A percentile compares a stretch with the other conserved stretches of the same genome.
phyloP scores from a whole-genome alignment of 2,329 filamentous ascomycete species.

The Trichoderma brevicompactum region DNA sequence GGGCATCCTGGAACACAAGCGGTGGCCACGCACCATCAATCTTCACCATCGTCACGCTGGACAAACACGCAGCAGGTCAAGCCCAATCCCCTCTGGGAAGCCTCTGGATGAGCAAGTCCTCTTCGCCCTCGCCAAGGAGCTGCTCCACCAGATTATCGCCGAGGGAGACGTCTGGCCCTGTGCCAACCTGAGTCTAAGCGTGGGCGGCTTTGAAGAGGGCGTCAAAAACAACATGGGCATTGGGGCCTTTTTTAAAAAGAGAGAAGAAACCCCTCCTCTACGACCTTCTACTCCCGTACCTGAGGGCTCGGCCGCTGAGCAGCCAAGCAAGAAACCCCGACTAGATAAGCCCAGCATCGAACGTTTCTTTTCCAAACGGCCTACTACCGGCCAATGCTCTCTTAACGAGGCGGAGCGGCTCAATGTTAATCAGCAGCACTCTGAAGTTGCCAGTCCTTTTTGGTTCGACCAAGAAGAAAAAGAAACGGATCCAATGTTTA shows the following conservation, averaged over 20 bases:
- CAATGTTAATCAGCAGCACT: not conserved
- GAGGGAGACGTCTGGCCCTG: constrained; percentile 90
- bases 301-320: constrained; percentile 30
- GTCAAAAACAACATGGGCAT: constrained; percentile 84
- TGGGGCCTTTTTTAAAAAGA: constrained; percentile 79
- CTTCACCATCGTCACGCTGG: constrained; percentile 77
- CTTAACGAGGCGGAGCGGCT: constrained; percentile 33
- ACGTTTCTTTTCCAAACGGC: constrained; percentile 58
- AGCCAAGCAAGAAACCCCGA: constrained; percentile 40
- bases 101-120: constrained; percentile 72
- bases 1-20: constrained; percentile 83
- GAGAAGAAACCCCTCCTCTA: constrained; percentile 61
- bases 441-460: not conserved
- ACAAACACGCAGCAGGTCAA: constrained; percentile 75
- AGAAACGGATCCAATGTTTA: not conserved
- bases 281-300: constrained; percentile 33
- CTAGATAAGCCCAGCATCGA: constrained; percentile 57
- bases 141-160: constrained; percentile 76
- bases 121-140: constrained; percentile 73
- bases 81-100: constrained; percentile 76
- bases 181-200: constrained; percentile 83
- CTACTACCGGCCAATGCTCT: constrained; percentile 39
- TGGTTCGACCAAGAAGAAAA: not conserved
- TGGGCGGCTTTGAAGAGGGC: constrained; percentile 91
- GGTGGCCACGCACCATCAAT: constrained; percentile 83